These are phyloP conservation scores for Colletotrichum tropicale DNA, from an alignment of 2,329 filamentous ascomycete species.

Conservation along the genomic window DNA sequence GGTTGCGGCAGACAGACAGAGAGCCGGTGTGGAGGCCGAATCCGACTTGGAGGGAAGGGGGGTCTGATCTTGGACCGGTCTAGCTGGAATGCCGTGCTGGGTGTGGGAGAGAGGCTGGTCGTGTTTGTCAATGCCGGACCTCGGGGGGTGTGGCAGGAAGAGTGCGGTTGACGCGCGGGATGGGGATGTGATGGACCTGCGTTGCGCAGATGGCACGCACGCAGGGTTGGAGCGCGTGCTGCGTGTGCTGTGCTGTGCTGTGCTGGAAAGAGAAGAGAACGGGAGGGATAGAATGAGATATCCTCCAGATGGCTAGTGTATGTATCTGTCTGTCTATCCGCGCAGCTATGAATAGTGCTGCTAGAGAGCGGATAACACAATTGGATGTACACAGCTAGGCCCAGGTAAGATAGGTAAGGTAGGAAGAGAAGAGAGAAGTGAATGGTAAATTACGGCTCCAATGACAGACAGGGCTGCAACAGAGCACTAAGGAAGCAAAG, in stretches of 20 bases:
- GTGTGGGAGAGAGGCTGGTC: neutral
- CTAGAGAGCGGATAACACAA: neutral
- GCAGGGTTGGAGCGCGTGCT: neutral
- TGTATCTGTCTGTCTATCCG: neutral
- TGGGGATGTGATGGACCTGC: neutral
- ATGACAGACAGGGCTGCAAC: neutral
- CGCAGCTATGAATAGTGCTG: neutral
- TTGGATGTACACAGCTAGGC: neutral
- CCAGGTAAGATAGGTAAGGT: neutral
- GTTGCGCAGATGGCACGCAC: neutral
- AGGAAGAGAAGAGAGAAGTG: neutral
- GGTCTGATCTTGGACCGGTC: neutral
- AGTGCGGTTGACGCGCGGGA: neutral
- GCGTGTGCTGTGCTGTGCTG: neutral
- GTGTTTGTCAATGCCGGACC: neutral
- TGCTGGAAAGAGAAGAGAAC: neutral
- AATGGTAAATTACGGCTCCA: neutral
- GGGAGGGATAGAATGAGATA: neutral
- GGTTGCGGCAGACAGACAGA: neutral
- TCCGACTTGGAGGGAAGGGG: neutral
- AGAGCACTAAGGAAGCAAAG: neutral
- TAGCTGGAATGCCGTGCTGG: neutral
- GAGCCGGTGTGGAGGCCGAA: neutral
- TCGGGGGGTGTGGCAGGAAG: neutral
- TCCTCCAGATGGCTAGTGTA: neutral